Evolutionary conservation across 2,329 filamentous ascomycete genomes (phyloP).

Genomic region (Plectosphaerella cucumerina): DNA sequence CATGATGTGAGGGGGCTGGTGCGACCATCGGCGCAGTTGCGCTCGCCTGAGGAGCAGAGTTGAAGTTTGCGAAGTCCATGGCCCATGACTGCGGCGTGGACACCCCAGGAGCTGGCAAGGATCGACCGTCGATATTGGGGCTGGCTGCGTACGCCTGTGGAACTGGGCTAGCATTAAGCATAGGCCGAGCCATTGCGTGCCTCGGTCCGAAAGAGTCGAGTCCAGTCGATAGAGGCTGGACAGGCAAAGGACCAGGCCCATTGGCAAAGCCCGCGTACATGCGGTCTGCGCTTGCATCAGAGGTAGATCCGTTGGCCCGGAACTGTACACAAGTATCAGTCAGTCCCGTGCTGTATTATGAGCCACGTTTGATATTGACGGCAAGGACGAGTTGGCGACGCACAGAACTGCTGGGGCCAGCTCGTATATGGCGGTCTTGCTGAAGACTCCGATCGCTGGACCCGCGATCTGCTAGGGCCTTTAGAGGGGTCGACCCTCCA

Average conservation of each 20-base stretch:
- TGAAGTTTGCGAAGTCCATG: neutral
- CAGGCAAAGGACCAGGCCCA: neutral
- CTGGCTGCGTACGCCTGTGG: too few species aligned
- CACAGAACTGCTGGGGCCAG: slow-evolving; percentile 23
- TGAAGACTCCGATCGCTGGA: slow-evolving; percentile 35
- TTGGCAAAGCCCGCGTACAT: neutral
- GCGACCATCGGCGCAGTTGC: too few species aligned
- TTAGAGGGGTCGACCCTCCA: slow-evolving; percentile 37
- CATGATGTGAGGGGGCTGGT: too few species aligned
- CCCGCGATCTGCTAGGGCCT: slow-evolving; percentile 37
- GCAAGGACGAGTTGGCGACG: slow-evolving; percentile 10
- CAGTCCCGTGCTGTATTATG: neutral
- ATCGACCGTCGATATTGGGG: too few species aligned
- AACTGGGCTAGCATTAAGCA: too few species aligned
- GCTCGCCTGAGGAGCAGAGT: neutral
- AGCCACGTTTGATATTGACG: neutral
- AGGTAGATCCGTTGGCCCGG: neutral
- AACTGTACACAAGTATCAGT: neutral
- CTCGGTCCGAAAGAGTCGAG: slow-evolving; percentile 5
- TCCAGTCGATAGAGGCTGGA: slow-evolving; percentile 28
- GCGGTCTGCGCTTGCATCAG: neutral
- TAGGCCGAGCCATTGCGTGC: neutral
- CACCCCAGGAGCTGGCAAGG: too few species aligned
- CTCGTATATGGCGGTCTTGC: slow-evolving; percentile 32
- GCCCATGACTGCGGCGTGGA: neutral